Conservation (phyloP, 2,329 filamentous ascomycete species). For the Aphanocladium album region DNA sequence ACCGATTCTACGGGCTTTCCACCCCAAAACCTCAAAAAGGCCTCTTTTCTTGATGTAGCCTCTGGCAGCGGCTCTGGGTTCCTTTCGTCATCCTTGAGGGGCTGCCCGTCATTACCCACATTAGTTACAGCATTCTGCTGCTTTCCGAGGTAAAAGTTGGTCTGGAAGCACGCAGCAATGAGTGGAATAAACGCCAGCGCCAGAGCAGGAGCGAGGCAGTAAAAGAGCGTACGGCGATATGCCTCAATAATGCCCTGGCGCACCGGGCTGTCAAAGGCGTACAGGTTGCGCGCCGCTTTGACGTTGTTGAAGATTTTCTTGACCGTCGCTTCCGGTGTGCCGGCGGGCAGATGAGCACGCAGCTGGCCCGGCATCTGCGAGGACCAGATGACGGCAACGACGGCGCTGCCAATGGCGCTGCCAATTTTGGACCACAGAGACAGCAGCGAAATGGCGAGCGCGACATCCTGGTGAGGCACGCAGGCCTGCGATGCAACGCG, state of each 20-base stretch:
- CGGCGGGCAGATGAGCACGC: constrained; percentile 22
- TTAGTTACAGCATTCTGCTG: constrained; percentile 26
- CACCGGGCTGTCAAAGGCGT: constrained; percentile 17
- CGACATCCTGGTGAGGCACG: constrained; percentile 38
- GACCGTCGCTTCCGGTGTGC: constrained; percentile 17
- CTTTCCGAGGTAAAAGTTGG: constrained; percentile 31
- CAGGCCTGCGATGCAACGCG: constrained; percentile 37
- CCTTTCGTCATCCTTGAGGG: constrained; percentile 18
- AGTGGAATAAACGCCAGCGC: constrained; percentile 29
- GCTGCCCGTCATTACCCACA: constrained; percentile 22
- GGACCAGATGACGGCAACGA: constrained; percentile 33
- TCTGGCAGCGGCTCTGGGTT: constrained; percentile 17
- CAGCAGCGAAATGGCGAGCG: constrained; percentile 32
- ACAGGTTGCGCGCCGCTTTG: constrained; percentile 9
- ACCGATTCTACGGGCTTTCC: background rate
- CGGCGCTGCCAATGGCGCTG: constrained; percentile 32
- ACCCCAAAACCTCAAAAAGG: constrained; percentile 24
- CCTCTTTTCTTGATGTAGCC: constrained; percentile 20
- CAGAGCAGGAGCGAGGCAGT: constrained; percentile 28
- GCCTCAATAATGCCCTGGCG: constrained; percentile 23
- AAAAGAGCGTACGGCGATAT: constrained; percentile 29
- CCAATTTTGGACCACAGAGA: constrained; percentile 36
- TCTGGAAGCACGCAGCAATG: constrained; percentile 32
- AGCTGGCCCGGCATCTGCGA: constrained; percentile 26
- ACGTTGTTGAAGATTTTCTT: constrained; percentile 7